These are phyloP conservation scores for Clathrospora elynae DNA, from an alignment of 2,329 filamentous ascomycete genomes.

Conservation along the genomic window DNA sequence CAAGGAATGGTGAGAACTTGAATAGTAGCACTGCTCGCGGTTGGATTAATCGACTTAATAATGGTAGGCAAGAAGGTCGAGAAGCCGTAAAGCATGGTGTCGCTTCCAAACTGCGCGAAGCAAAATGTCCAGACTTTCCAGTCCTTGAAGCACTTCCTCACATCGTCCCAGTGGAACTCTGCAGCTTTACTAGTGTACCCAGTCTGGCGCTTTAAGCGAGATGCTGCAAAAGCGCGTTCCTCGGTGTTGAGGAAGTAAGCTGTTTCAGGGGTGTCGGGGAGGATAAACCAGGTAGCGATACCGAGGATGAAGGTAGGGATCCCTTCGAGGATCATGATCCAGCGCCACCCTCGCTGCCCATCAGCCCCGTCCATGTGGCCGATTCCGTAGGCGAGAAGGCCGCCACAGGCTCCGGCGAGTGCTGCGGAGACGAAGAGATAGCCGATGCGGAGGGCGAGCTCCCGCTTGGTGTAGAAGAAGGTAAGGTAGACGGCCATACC, in stretches of 20 bases:
- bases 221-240: slow-evolving; percentile 64
- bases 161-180: slow-evolving; percentile 65
- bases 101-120: slow-evolving; percentile 71
- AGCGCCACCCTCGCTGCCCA: slow-evolving; percentile 71
- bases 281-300: slow-evolving; percentile 59
- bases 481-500: slow-evolving; percentile 72
- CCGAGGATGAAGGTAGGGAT: slow-evolving; percentile 61
- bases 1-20: slow-evolving; percentile 80
- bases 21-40: slow-evolving; percentile 67
- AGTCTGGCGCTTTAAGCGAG: slow-evolving; percentile 57
- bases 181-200: slow-evolving; percentile 56
- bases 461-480: slow-evolving; percentile 75
- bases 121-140: slow-evolving; percentile 78
- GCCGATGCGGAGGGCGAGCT: slow-evolving; percentile 73
- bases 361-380: slow-evolving; percentile 71
- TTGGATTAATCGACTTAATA: slow-evolving; percentile 68
- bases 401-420: slow-evolving; percentile 72
- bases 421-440: slow-evolving; percentile 75
- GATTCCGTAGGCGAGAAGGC: slow-evolving; percentile 74
- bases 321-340: slow-evolving; percentile 70
- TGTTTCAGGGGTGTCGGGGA: slow-evolving; percentile 70
- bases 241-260: slow-evolving; percentile 64
- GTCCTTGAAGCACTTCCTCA: slow-evolving; percentile 69
- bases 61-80: slow-evolving; percentile 81
- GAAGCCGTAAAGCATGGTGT: slow-evolving; percentile 79